These are phyloP conservation scores for Plicaturopsis crispa DNA, from an alignment of 768 basidiomycete species.

Conservation along the genomic window DNA sequence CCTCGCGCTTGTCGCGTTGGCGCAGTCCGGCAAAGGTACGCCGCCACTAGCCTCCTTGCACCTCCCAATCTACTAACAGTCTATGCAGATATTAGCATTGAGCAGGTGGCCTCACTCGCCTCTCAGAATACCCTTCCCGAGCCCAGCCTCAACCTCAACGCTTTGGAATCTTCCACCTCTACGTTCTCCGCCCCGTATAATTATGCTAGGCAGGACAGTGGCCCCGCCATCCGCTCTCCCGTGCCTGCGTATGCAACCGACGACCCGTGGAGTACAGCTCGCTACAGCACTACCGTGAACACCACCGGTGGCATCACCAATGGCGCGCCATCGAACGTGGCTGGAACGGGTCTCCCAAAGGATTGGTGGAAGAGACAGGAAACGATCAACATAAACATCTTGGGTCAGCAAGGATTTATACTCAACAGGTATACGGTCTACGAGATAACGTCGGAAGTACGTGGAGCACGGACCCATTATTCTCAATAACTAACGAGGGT, in stretches of 20 bases:
- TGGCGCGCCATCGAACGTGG: constrained; percentile 48
- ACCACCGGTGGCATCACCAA: constrained; percentile 23
- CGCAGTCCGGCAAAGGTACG: constrained; percentile 74
- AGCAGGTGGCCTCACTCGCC: constrained; percentile 72
- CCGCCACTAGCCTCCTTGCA: constrained; percentile 1
- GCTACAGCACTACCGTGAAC: constrained; percentile 13
- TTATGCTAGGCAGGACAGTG: constrained; percentile 36
- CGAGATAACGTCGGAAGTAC: constrained; percentile 69
- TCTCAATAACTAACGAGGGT: not conserved
- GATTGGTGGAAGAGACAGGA: constrained; percentile 90
- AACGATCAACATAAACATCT: constrained; percentile 56
- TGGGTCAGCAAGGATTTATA: constrained; percentile 90
- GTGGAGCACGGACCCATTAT: constrained; percentile 12
- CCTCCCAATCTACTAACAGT: constrained; percentile 3
- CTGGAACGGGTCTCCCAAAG: constrained; percentile 64
- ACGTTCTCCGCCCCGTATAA: constrained; percentile 33
- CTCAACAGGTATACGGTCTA: constrained; percentile 84
- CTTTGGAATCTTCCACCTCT: constrained; percentile 47
- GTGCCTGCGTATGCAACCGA: constrained; percentile 50
- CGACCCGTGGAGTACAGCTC: constrained; percentile 57
- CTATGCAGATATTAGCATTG: constrained; percentile 64
- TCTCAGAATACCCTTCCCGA: constrained; percentile 74
- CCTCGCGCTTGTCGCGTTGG: constrained; percentile 78
- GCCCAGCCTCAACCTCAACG: constrained; percentile 58
- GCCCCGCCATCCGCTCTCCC: constrained; percentile 30